Evolutionary conservation across 2,329 filamentous ascomycete species (phyloP).

Genomic region (Alternaria arborescens): DNA sequence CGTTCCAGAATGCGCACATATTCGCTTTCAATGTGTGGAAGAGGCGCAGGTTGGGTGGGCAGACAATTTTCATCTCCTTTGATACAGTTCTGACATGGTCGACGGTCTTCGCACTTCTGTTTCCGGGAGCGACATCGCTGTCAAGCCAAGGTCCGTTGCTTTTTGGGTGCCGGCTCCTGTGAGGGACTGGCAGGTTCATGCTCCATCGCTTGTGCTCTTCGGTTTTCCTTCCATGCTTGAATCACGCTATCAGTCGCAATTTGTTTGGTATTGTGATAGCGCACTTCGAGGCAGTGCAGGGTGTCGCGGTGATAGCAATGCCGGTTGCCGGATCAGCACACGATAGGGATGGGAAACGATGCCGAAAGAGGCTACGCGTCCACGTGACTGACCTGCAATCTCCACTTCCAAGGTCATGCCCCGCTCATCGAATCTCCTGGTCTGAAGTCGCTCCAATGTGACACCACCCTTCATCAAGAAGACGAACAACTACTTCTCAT

Average conservation of each 20-base stretch:
- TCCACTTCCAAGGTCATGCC: not conserved
- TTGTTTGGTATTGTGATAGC: no score
- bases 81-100: slow-evolving; percentile 67
- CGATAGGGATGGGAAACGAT: not conserved
- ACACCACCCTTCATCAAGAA: not conserved
- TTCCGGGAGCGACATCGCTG: slow-evolving; percentile 32
- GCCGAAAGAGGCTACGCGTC: not conserved
- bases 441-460: not conserved
- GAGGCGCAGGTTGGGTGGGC: slow-evolving; percentile 19
- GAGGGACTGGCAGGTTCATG: not conserved
- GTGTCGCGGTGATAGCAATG: not conserved
- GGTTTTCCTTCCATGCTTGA: no score
- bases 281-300: no score
- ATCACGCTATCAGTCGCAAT: no score
- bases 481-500: not conserved
- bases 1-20: slow-evolving; percentile 29
- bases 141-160: slow-evolving; percentile 65
- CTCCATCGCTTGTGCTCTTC: not conserved
- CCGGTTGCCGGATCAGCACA: not conserved
- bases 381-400: not conserved
- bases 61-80: slow-evolving; percentile 78
- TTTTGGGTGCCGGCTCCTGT: slow-evolving; percentile 20
- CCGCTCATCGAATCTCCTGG: not conserved
- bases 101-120: slow-evolving; percentile 34
- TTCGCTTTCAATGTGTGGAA: slow-evolving; percentile 23